Evolutionary conservation across 139 green algal species (phyloP).

Genomic region (Tetraselmis chui): DNA sequence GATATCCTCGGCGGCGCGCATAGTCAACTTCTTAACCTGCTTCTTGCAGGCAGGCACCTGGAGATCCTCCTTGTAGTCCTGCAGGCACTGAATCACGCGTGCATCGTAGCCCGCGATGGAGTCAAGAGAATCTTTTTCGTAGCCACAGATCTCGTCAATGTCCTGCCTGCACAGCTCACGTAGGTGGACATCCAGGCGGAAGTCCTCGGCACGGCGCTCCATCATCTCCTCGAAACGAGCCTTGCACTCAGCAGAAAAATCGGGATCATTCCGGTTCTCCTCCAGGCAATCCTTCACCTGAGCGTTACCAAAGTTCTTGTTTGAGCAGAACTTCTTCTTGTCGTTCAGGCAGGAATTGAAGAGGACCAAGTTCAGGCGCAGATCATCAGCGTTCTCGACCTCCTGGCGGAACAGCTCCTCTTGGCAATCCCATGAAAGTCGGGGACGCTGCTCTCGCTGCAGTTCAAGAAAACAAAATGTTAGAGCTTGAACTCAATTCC

Average conservation of each 20-base stretch:
- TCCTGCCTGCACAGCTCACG: slow-evolving; percentile 34
- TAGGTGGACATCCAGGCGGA: slow-evolving; percentile 59
- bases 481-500: no score
- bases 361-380: slow-evolving; percentile 56
- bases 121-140: slow-evolving; percentile 16
- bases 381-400: slow-evolving; percentile 70
- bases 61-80: slow-evolving; percentile 30
- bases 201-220: slow-evolving; percentile 51
- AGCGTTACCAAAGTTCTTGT: slow-evolving; percentile 39
- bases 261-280: slow-evolving; percentile 44
- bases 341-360: slow-evolving; percentile 63
- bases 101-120: slow-evolving; percentile 16
- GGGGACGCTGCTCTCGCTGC: slow-evolving; percentile 38
- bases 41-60: slow-evolving; percentile 49
- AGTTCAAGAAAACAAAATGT: not conserved
- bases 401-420: slow-evolving; percentile 74
- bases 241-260: slow-evolving; percentile 54
- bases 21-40: slow-evolving; percentile 40
- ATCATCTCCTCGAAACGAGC: slow-evolving; percentile 62
- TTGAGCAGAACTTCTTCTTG: slow-evolving; percentile 62
- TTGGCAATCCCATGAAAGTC: slow-evolving; percentile 55
- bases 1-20: slow-evolving; percentile 69
- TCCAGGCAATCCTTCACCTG: slow-evolving; percentile 71
- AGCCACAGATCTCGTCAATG: slow-evolving; percentile 48
- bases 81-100: slow-evolving; percentile 31